Evolutionary conservation across 352 stramenopile genomes (phyloP), one percentile per base, ranked within the genome.

Genomic region (Blastocystis sp.): DNA sequence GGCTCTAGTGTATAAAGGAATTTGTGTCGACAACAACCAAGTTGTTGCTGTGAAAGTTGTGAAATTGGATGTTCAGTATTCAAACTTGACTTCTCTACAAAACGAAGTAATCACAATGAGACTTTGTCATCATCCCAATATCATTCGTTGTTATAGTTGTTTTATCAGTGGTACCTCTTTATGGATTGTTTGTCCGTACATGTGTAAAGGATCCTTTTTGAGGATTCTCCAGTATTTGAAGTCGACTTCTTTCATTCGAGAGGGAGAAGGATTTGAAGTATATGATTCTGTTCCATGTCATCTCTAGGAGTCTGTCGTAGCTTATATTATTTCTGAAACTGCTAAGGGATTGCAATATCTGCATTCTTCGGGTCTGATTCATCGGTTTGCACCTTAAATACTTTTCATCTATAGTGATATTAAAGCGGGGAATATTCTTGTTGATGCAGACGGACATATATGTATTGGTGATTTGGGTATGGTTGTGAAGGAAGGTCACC

Each of bases 401-500:
- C 14, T 85, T 32, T 32, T 27, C 74, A 9, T 14, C 1, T 21
- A 7, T 77, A 87, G 77, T 9, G 77, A 87, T 42, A 51, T 87
- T 35, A 87, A 87, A 57, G 77, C 77, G 4, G 77, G 77, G 1
- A 87, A 87, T 32, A 87, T 87, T 61, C 49, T 87, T 6, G 61
- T 87, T 42, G 49, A 87, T 51, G 43, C 37, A 19, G 51, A 73
- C 14, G 59, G 77, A 0, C 19, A 19, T 29, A 43, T 87, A 16
- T 87, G 65, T 77, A 32, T 87, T 16, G 77, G 43, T 12, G 77
- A 87, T 77, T 51, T 87, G 14, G 77, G 77, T 16, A 61, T 87
- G 39, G 39, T 46, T 9, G 56, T 12, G 56, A 63, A 35, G 56
- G 56, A 63, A 14, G n/a, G n/a, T 63, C 56, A 63, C 56, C 29